Base-by-base conservation (phyloP, 1,284 basidiomycete genomes). In the Cutaneotrichosporon cyanovorans region DNA sequence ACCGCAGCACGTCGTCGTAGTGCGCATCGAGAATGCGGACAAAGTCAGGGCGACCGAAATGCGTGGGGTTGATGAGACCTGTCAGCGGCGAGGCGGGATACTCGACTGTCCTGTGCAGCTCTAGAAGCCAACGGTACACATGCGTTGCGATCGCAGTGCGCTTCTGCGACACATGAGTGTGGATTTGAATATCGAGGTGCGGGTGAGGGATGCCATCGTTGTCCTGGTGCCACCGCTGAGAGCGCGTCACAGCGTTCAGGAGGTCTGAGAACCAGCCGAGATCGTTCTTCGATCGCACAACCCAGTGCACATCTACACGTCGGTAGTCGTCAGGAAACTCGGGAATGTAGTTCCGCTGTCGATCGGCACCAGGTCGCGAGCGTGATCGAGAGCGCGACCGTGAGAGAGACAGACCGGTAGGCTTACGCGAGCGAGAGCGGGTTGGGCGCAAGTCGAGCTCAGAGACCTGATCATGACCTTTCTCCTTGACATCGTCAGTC, bases 281-380 rank as follows among this genome's bases (percentile, higher is more conserved):
- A 40, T 59, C 46, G 37, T 54, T 55, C 39, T 48, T 51, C 41
- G 50, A 46, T 10, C 61, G 55, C n/a, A 57, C 59, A 34, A 59
- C 53, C 59, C 61, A 62, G 55, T 62, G 61, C 42, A 62, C 50
- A 45, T 62, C 61, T 7, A 59, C 51, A 5, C 61, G 57, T 2
- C 53, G 48, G 47, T 62, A 62, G 43, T 62, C 57, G 20, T 30
- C 19, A 22, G 38, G 42, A 32, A 43, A 42, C 36, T 42, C n/a
- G 2, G 48, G 44, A 0, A 31, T 32, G 9, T 19, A 31, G 40
- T 50, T 50, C 8, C 48, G 44, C 23, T 40, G 47, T 16, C 36
- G 30, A 23, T 30, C 28, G 14, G 33, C 19, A 25, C 19, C 16
- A 16, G 23, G 43, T 33, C 30, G 45, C 8, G 35, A 46, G 8